Percentiles rank a stretch among this genome's conserved stretches.
phyloP scores from a whole-genome alignment of 148 eudicot genomes.

The Vaccinium corymbosum region DNA sequence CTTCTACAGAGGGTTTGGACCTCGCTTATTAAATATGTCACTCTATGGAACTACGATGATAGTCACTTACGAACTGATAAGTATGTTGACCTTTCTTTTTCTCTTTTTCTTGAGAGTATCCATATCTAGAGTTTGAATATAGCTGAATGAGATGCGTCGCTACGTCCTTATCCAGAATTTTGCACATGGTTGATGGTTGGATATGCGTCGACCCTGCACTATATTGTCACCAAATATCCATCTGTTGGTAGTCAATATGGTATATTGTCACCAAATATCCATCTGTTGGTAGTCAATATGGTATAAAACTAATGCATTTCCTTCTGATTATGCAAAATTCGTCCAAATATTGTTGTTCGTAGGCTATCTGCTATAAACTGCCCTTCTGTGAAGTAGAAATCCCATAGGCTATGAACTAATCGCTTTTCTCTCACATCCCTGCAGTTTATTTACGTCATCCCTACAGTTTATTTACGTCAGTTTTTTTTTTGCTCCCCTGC shows the following conservation, averaged over 20 bases:
- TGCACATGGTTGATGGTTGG: conserved; percentile 1
- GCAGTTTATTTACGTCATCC: not conserved
- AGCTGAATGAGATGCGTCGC: not conserved
- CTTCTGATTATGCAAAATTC: not conserved
- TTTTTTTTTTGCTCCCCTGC: not conserved
- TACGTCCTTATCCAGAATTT: too few relatives aligned
- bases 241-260: too few relatives aligned
- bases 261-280: not conserved
- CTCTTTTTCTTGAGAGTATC: not conserved
- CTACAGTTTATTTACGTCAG: not conserved
- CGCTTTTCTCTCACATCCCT: not conserved
- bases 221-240: not conserved
- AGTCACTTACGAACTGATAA: conserved; percentile 74
- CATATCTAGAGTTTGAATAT: not conserved
- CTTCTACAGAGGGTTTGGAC: conserved; percentile 80
- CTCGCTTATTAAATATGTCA: conserved; percentile 74
- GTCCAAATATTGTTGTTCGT: not conserved
- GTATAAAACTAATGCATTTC: not conserved
- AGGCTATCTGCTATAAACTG: not conserved
- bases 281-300: not conserved
- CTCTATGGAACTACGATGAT: conserved; percentile 82
- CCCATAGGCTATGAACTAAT: not conserved
- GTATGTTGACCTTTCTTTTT: conserved; percentile 24
- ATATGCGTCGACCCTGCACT: too few relatives aligned
- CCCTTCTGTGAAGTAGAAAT: not conserved